These are phyloP conservation scores for Chaetomium globosum DNA, from an alignment of 2,329 filamentous ascomycete species.

Conservation along the genomic window DNA sequence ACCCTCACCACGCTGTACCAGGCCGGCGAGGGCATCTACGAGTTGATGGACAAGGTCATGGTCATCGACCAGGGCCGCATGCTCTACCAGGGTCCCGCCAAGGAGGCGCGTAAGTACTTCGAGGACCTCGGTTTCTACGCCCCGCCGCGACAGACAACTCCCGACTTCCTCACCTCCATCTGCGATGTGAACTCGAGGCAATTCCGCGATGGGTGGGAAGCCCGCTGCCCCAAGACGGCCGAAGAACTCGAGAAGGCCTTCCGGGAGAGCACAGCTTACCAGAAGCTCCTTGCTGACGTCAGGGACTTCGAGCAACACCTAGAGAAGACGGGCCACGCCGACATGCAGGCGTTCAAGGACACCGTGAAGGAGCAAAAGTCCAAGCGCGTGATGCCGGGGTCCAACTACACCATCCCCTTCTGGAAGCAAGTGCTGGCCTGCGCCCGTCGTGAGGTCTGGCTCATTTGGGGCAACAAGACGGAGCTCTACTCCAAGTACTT, in stretches of 20 bases:
- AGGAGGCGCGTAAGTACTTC: conserved; percentile 67
- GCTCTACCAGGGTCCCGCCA: conserved; percentile 67
- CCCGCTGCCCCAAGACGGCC: conserved; percentile 67
- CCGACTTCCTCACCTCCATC: conserved; percentile 76
- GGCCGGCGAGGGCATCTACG: conserved; percentile 60
- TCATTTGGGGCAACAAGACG: conserved; percentile 73
- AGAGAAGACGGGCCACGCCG: conserved; percentile 30
- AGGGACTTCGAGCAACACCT: conserved; percentile 44
- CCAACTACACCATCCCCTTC: conserved; percentile 75
- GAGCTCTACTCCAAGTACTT: conserved; percentile 78
- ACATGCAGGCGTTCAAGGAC: conserved; percentile 33
- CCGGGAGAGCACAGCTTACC: conserved; percentile 61
- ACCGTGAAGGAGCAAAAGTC: conserved; percentile 54
- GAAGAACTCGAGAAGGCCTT: conserved; percentile 69
- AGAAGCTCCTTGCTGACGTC: conserved; percentile 60
- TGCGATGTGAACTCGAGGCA: conserved; percentile 73
- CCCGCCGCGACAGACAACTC: conserved; percentile 63
- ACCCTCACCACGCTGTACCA: conserved; percentile 68
- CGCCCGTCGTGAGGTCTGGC: conserved; percentile 67
- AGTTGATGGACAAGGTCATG: conserved; percentile 69
- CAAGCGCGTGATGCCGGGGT: conserved; percentile 28
- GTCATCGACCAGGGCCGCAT: conserved; percentile 69
- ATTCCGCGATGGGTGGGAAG: conserved; percentile 67
- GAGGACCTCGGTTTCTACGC: conserved; percentile 67
- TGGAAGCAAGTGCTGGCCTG: conserved; percentile 68